Conservation (phyloP, 2,329 filamentous ascomycete species). For the Hortaea werneckii region DNA sequence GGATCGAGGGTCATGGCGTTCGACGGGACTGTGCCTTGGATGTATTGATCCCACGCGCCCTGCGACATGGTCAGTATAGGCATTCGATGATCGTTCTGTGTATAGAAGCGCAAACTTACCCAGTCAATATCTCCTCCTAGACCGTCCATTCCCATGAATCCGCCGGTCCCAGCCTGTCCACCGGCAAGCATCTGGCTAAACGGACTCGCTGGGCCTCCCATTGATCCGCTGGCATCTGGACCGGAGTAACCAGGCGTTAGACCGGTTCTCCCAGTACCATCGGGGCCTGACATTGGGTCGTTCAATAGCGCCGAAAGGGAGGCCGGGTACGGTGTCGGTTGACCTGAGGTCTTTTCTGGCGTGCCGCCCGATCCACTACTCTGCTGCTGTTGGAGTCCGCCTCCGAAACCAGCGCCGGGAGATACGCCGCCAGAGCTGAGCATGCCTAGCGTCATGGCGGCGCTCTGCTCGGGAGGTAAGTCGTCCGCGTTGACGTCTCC, state of each 20-base stretch:
- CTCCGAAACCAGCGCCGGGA: constrained; percentile 26
- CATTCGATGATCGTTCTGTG: background rate
- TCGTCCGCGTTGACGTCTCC: constrained; percentile 42
- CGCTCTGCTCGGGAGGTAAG: constrained; percentile 49
- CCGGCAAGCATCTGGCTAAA: constrained; percentile 23
- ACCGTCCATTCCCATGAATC: constrained; percentile 46
- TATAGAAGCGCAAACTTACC: constrained; percentile 34
- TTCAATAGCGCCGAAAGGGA: constrained; percentile 26
- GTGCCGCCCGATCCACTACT: background rate
- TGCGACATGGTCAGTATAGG: constrained; percentile 18
- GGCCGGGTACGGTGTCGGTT: constrained; percentile 15
- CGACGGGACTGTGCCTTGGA: constrained; percentile 43
- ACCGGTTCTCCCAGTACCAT: constrained; percentile 15
- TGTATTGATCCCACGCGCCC: constrained; percentile 61
- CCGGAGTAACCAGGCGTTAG: constrained; percentile 27
- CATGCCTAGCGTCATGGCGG: constrained; percentile 62
- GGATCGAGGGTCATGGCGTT: constrained; percentile 23
- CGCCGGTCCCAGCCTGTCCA: constrained; percentile 19
- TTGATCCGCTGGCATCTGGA: constrained; percentile 22
- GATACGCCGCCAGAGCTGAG: constrained; percentile 53
- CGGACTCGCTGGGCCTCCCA: constrained; percentile 21
- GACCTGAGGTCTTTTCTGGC: constrained; percentile 4
- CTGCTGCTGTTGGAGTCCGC: constrained; percentile 6
- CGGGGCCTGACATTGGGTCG: constrained; percentile 16
- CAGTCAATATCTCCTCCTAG: constrained; percentile 39